Conservation (phyloP, 78 protist genomes). For the Dictyostelium brefeldianum region DNA sequence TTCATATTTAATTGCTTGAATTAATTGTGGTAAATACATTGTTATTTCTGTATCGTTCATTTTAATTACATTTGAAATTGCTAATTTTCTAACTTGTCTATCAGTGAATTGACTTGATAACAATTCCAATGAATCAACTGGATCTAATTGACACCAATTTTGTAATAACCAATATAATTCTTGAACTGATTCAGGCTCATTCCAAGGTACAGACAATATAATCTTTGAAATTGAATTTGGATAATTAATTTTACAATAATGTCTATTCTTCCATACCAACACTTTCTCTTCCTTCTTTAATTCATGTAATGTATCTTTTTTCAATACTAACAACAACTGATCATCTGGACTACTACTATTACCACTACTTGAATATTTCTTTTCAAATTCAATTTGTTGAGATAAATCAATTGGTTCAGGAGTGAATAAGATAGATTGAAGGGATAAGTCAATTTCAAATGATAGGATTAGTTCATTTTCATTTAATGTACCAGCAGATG, state of each 20-base stretch:
- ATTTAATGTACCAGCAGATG: background rate
- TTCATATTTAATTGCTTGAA: slow-evolving; percentile 94
- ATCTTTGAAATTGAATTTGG: slow-evolving; percentile 79
- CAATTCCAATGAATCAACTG: slow-evolving; percentile 85
- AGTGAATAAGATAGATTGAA: slow-evolving; percentile 13
- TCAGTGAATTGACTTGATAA: slow-evolving; percentile 84
- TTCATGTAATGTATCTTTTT: background rate
- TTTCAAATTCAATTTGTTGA: background rate
- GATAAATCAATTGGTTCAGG: background rate
- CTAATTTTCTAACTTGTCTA: slow-evolving; percentile 85
- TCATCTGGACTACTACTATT: background rate
- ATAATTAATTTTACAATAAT: slow-evolving; percentile 29
- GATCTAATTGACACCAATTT: slow-evolving; percentile 73
- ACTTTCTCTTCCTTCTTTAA: slow-evolving; percentile 55
- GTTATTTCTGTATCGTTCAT: slow-evolving; percentile 84
- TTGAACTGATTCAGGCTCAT: slow-evolving; percentile 1
- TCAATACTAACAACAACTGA: background rate
- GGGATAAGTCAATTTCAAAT: slow-evolving; percentile 41
- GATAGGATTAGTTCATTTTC: background rate
- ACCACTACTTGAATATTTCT: background rate
- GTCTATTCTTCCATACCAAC: slow-evolving; percentile 33
- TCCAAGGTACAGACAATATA: slow-evolving; percentile 82
- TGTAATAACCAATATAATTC: slow-evolving; percentile 36
- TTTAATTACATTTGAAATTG: slow-evolving; percentile 77
- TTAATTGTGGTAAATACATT: slow-evolving; percentile 90